Percentiles rank a stretch among this genome's conserved stretches.
Conservation (phyloP, 2,329 filamentous ascomycete species). For the Colletotrichum sp. region DNA sequence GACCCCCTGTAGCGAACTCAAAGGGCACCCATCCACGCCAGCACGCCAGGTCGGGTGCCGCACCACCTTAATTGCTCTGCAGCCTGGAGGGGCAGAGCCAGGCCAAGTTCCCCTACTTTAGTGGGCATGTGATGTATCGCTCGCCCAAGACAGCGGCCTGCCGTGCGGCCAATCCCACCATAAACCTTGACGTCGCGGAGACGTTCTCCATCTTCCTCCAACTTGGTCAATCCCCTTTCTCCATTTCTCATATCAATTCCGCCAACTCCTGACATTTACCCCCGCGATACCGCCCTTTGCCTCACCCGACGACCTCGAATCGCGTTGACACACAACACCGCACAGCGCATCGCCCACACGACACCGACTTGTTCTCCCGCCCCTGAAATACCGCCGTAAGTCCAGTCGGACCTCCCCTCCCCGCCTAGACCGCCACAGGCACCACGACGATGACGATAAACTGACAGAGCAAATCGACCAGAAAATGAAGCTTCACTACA, state of each 20-base stretch:
- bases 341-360: background rate
- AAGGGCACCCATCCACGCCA: background rate
- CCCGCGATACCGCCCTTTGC: background rate
- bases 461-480: background rate
- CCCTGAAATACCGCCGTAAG: slow-evolving; percentile 15
- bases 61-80: slow-evolving; percentile 1
- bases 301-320: background rate
- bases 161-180: background rate
- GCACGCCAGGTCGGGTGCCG: background rate
- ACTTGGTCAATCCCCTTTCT: slow-evolving; percentile 4
- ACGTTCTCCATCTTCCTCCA: slow-evolving; percentile 7
- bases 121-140: slow-evolving; percentile 17
- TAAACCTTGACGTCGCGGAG: slow-evolving; percentile 17
- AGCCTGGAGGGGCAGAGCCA: slow-evolving; percentile 12
- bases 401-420: background rate
- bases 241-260: background rate
- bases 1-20: background rate
- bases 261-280: background rate
- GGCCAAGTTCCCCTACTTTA: background rate
- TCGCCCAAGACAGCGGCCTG: background rate
- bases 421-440: slow-evolving; percentile 1
- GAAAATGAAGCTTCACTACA: slow-evolving; percentile 86
- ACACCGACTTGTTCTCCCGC: background rate
- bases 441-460: background rate
- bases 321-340: background rate